Conservation (phyloP, 2,329 filamentous ascomycete genomes). For the Endothia cerciana region DNA sequence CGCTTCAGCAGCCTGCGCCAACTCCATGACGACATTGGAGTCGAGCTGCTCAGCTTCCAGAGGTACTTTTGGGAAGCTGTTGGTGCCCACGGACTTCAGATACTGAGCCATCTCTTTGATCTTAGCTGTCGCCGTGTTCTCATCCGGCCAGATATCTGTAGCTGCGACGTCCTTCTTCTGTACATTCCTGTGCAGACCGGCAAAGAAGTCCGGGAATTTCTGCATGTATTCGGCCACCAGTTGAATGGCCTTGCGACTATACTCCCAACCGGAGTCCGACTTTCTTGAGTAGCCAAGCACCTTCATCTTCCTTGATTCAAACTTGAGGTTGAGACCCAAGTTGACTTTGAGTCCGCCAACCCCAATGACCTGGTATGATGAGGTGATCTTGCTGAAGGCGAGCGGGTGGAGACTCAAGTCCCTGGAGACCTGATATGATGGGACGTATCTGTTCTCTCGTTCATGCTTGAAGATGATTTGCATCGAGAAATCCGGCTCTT, state of each 20-base stretch:
- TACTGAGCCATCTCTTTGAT: conserved; percentile 94
- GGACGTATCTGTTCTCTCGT: conserved; percentile 73
- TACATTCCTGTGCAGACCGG: conserved; percentile 81
- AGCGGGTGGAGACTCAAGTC: conserved; percentile 82
- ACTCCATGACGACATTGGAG: conserved; percentile 80
- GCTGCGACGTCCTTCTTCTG: conserved; percentile 83
- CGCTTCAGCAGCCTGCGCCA: conserved; percentile 77
- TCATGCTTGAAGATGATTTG: conserved; percentile 74
- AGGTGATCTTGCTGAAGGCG: conserved; percentile 93
- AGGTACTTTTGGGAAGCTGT: conserved; percentile 92
- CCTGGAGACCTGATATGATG: conserved; percentile 86
- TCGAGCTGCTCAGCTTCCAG: conserved; percentile 96
- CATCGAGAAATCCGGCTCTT: conserved; percentile 81
- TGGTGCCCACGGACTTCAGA: conserved; percentile 90
- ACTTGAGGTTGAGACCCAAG: conserved; percentile 93
- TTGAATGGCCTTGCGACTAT: conserved; percentile 80
- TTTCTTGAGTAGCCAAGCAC: conserved; percentile 94
- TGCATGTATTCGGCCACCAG: conserved; percentile 89
- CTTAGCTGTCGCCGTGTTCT: conserved; percentile 69
- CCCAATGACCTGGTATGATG: conserved; percentile 81
- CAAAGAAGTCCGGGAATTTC: conserved; percentile 93
- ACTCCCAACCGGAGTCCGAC: conserved; percentile 88
- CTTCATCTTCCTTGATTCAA: conserved; percentile 93
- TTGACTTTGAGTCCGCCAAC: conserved; percentile 85
- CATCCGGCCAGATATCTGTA: conserved; percentile 80